Base-by-base conservation (phyloP, 225 moss, liverwort and hornwort species). In the Pseudoscleropodium purum region DNA sequence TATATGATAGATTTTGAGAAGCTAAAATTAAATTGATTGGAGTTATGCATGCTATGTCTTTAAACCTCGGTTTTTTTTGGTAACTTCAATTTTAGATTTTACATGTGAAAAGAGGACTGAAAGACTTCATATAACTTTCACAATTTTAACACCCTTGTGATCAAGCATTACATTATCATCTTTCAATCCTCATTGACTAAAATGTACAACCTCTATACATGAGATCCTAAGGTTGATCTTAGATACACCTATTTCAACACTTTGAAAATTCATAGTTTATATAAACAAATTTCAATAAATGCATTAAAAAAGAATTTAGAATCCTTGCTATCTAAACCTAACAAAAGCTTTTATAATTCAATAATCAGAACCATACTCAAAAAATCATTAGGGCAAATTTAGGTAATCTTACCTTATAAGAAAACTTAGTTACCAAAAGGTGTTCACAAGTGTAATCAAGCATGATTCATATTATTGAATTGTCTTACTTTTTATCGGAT, bases 371-470 rank as follows among this genome's bases (percentile, higher is more conserved):
- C 19, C 49, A 49, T 49, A 4, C 7, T 49, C 11, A 47, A 75
- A 74, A 75, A 30, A 0, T 47, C 4, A 47, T 11, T 30, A 10
- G 3, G 17, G 0, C n/a, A n/a, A n/a, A n/a, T n/a, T n/a, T n/a
- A n/a, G n/a, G n/a, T n/a, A n/a, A n/a, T n/a, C n/a, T n/a, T n/a
- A n/a, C n/a, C n/a, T n/a, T n/a, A n/a, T n/a, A n/a, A n/a, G n/a
- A n/a, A 43, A 43, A 73, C 5, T 10, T 10, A 10, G 15, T 8
- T 39, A 39, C 4, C 9, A 26, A 27, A 41, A 72, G 4, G 26
- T 43, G 7, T 72, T 5, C 3, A 14, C 29, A 29, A 43, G 16
- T 43, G 24, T 7, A 29, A 43, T 43, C 29, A 9, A 41, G 2
- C 70, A 72, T 1, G 9, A 41, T 39, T 27, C 8, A 9, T 73